Base-by-base conservation (phyloP, 2,329 filamentous ascomycete species). In the Talaromyces sp. region DNA sequence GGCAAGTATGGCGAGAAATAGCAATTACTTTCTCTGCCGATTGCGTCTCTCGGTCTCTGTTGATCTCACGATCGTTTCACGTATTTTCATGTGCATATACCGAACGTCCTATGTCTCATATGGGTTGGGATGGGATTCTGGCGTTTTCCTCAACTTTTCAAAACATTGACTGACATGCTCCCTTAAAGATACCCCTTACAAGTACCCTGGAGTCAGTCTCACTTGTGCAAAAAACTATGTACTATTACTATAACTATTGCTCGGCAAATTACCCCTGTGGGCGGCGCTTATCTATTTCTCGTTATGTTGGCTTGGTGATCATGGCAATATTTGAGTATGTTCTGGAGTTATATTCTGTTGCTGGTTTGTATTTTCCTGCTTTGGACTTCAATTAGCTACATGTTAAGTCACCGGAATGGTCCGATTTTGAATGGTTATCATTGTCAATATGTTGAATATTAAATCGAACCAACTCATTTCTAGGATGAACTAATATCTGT, bases 1-100 rank as follows among this genome's bases (percentile, higher is more conserved):
- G 83, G 83, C 50, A 83, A 83, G 69, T 81, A 80, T 67, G 81
- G 82, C 19, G 83, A 84, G 68, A 80, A 81, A 70, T 81, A 60
- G 49, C 31, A 22, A 45, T 31, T 31, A 33, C 16, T n/a, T 27
- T 27, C 22, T 45, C 56, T 43, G n/a, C 3, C 27, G 27, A 37
- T 13, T 27, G 41, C 16, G 22, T 64, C 45, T 64, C 22, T 16
- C 16, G 22, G 16, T 68, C 35, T 13, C 52, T 65, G 47, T 27
- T 37, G 47, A 62, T 33, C 60, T 37, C 64, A 58, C 52, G 61
- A 68, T 68, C 66, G 60, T 66, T 37, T 63, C 65, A 68, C 65
- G 68, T 67, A 67, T 68, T 68, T 69, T 68, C 68, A 45, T 61
- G 37, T 65, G 52, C 61, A 45, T 68, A 67, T 65, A 58, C 56